Percentiles rank a stretch among this genome's conserved stretches.
Conservation (phyloP, 805 yeast genomes). For the Wickerhamomyces chaumierensis region DNA sequence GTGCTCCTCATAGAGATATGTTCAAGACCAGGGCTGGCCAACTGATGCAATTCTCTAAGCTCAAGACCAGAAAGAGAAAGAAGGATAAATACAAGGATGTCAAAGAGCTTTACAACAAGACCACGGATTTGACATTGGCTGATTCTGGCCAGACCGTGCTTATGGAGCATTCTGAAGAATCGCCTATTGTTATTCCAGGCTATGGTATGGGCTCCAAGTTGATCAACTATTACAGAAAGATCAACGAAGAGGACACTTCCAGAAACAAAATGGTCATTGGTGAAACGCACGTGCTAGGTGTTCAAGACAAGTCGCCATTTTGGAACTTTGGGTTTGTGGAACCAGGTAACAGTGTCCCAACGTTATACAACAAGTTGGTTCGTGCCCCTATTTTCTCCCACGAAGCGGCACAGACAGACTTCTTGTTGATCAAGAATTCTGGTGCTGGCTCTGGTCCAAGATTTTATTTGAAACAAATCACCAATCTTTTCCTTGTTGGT, state of each 20-base stretch:
- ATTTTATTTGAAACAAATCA: constrained; percentile 58
- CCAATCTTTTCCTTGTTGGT: constrained; percentile 77
- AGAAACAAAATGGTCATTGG: constrained; percentile 87
- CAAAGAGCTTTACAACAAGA: constrained; percentile 56
- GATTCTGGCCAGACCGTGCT: constrained; percentile 71
- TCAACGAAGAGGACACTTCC: constrained; percentile 64
- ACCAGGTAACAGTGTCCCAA: constrained; percentile 87
- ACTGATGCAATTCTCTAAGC: constrained; percentile 59
- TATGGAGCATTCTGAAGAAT: constrained; percentile 85
- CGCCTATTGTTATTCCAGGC: constrained; percentile 70
- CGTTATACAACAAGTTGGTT: constrained; percentile 81
- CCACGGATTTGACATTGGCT: constrained; percentile 71
- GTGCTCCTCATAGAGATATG: constrained; percentile 72
- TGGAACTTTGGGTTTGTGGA: constrained; percentile 98
- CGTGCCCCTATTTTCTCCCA: constrained; percentile 92
- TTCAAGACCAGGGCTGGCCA: constrained; percentile 74
- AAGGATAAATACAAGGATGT: constrained; percentile 79
- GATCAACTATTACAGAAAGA: constrained; percentile 86
- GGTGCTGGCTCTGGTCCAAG: constrained; percentile 65
- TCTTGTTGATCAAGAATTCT: constrained; percentile 65
- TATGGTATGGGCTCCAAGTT: constrained; percentile 95
- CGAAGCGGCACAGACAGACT: constrained; percentile 69
- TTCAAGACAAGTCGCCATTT: constrained; percentile 91
- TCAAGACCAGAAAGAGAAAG: constrained; percentile 74
- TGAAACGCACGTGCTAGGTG: constrained; percentile 92